These are phyloP conservation scores for Boechera divaricarpa DNA, from an alignment of 345 rosid genomes.

Conservation along the genomic window DNA sequence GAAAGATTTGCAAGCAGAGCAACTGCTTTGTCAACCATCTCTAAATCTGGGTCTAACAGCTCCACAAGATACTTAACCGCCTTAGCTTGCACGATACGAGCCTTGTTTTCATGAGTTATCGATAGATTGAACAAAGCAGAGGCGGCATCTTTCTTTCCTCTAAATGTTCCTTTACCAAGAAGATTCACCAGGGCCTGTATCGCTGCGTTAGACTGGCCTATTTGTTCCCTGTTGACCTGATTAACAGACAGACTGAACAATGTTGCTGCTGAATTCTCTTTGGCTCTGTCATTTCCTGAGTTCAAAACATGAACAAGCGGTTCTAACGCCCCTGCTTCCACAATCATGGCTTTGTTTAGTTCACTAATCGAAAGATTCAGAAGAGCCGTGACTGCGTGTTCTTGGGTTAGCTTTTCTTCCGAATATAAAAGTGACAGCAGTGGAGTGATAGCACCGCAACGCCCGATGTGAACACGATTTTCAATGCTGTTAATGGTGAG, in stretches of 20 bases:
- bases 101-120: conserved; percentile 90
- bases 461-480: conserved; percentile 73
- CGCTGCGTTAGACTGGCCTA: conserved; percentile 84
- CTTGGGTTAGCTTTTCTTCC: conserved; percentile 69
- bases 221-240: conserved; percentile 73
- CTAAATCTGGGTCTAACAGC: conserved; percentile 68
- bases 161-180: conserved; percentile 74
- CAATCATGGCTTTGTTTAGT: conserved; percentile 75
- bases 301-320: conserved; percentile 79
- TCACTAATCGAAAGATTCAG: conserved; percentile 87
- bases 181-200: conserved; percentile 79
- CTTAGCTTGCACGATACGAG: conserved; percentile 93
- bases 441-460: conserved; percentile 66
- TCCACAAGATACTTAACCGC: conserved; percentile 81
- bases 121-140: conserved; percentile 93
- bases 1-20: conserved; percentile 92
- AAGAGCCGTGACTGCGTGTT: conserved; percentile 89
- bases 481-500: conserved; percentile 73
- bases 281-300: conserved; percentile 81
- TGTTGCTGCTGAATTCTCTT: conserved; percentile 90
- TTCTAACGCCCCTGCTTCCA: conserved; percentile 72
- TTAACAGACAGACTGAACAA: conserved; percentile 80
- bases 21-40: conserved; percentile 92
- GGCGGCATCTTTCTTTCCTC: conserved; percentile 95
- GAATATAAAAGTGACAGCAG: conserved; percentile 76